Percentiles rank a stretch among this genome's conserved stretches.
Conservation (phyloP, 1,284 basidiomycete genomes). For the Heliocybe sulcata region DNA sequence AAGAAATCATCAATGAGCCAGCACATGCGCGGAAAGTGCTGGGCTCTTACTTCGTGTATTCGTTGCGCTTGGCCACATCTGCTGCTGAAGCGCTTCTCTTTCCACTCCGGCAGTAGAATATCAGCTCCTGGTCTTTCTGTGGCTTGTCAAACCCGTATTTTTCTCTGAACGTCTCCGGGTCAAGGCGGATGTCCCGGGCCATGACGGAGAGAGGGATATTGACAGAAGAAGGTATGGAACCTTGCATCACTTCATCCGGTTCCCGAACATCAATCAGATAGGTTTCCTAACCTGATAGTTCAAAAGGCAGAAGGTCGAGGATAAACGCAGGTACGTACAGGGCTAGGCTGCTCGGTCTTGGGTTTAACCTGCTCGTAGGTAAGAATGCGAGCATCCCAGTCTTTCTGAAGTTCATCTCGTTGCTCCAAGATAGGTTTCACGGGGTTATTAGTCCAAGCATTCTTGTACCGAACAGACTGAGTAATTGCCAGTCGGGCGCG, state of each 20-base stretch:
- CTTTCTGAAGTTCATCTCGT: slow-evolving; percentile 44
- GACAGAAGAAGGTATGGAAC: slow-evolving; percentile 93
- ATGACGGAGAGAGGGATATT: slow-evolving; percentile 87
- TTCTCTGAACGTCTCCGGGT: slow-evolving; percentile 52
- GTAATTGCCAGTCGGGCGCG: background rate
- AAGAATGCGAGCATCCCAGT: slow-evolving; percentile 67
- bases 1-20: background rate
- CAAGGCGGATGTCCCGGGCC: slow-evolving; percentile 60
- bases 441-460: background rate
- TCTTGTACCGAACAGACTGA: background rate
- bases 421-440: slow-evolving; percentile 32
- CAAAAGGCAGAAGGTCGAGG: background rate
- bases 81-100: slow-evolving; percentile 78
- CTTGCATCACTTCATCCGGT: slow-evolving; percentile 88
- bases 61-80: slow-evolving; percentile 80
- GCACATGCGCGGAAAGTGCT: background rate
- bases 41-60: slow-evolving; percentile 70
- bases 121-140: slow-evolving; percentile 64
- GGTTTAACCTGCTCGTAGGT: slow-evolving; percentile 84
- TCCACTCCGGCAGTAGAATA: slow-evolving; percentile 95
- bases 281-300: slow-evolving; percentile 47
- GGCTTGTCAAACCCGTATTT: slow-evolving; percentile 88
- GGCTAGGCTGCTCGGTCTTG: slow-evolving; percentile 71
- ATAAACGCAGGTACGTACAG: slow-evolving; percentile 35
- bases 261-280: slow-evolving; percentile 92